Evolutionary conservation across 1,284 basidiomycete genomes (phyloP).

Genomic region (Marasmius tenuissimus): DNA sequence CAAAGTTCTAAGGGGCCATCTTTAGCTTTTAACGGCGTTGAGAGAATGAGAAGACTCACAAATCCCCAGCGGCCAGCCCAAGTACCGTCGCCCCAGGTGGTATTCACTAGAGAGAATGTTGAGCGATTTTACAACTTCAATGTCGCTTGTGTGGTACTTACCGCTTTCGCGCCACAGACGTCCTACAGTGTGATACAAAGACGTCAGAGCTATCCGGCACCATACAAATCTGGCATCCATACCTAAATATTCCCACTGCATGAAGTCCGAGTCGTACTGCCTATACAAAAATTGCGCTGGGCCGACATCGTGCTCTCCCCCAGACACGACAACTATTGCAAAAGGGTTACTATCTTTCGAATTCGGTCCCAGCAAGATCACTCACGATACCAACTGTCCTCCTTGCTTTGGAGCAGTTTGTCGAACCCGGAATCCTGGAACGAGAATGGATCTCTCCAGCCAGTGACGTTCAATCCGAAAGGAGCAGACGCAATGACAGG

Average conservation of each 20-base stretch:
- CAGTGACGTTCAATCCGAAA: neutral
- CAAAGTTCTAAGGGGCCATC: neutral
- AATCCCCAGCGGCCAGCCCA: neutral
- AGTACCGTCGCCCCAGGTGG: neutral
- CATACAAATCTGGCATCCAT: neutral
- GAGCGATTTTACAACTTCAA: neutral
- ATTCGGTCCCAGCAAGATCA: neutral
- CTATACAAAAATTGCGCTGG: neutral
- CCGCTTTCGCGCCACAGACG: neutral
- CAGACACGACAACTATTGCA: neutral
- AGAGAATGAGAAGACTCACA: neutral
- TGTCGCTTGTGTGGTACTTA: neutral
- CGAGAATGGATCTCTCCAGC: neutral
- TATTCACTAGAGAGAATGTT: neutral
- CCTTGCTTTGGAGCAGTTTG: neutral
- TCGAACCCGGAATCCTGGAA: neutral
- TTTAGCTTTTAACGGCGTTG: neutral
- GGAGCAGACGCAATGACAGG: neutral
- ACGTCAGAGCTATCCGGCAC: neutral
- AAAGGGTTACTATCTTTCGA: too few species aligned
- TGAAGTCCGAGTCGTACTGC: neutral
- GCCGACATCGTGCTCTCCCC: neutral
- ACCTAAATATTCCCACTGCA: conserved; percentile 1
- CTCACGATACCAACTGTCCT: neutral
- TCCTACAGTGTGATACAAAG: neutral